phyloP scores from a whole-genome alignment of 305 asterid species.

The Euphrasia arctica region DNA sequence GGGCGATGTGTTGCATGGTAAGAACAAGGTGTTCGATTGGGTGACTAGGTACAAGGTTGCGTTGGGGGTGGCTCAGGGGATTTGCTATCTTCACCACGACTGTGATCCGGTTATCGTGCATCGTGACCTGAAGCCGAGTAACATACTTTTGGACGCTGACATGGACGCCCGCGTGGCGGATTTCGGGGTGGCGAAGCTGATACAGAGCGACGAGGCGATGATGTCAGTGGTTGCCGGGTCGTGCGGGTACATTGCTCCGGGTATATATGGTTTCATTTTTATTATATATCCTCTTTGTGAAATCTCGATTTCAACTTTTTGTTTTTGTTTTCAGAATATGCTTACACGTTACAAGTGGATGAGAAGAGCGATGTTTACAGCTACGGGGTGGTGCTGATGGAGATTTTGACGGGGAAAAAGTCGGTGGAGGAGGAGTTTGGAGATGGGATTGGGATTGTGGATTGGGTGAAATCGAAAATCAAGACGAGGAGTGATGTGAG shows the following conservation, averaged over 20 bases:
- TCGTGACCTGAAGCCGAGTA: constrained; percentile 85
- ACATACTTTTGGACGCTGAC: constrained; percentile 67
- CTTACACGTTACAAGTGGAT: constrained; percentile 84
- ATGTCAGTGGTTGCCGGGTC: constrained; percentile 95
- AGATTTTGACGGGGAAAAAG: constrained; percentile 64
- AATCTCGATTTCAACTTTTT: not conserved
- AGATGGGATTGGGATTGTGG: constrained; percentile 82
- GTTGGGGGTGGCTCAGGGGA: constrained; percentile 92
- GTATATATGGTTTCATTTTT: constrained; percentile 26
- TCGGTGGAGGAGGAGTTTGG: constrained; percentile 81
- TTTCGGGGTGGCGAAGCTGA: constrained; percentile 87
- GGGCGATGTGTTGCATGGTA: constrained; percentile 76
- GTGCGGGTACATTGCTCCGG: constrained; percentile 94
- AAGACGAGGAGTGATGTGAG: constrained; percentile 42
- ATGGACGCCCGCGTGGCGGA: constrained; percentile 94
- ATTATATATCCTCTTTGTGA: no score
- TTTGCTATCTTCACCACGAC: constrained; percentile 91
- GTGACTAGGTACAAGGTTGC: constrained; percentile 68
- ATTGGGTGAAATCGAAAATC: constrained; percentile 69
- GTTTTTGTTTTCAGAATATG: constrained; percentile 55
- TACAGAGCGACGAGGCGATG: constrained; percentile 65
- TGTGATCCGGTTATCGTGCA: constrained; percentile 86
- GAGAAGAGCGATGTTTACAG: constrained; percentile 95
- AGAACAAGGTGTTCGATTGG: constrained; percentile 74
- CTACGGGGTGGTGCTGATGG: constrained; percentile 85